These are phyloP conservation scores for Hypoxylon sp. DNA, from an alignment of 2,329 filamentous ascomycete genomes.

Conservation along the genomic window DNA sequence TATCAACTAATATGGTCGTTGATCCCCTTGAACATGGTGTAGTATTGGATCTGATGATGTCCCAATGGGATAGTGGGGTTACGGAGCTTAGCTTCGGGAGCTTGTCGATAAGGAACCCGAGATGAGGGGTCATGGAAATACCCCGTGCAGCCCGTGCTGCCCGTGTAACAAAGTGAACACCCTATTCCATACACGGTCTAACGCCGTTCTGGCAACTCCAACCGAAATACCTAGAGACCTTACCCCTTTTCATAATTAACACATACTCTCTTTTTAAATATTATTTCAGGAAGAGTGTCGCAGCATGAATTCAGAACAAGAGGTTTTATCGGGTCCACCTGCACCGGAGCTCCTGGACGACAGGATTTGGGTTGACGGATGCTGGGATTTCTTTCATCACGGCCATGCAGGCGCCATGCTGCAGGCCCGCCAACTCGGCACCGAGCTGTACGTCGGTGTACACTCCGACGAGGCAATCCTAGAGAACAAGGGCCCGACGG, in stretches of 20 bases:
- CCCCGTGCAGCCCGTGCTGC: too few relatives aligned
- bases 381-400: conserved; percentile 99
- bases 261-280: not conserved
- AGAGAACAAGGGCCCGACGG: conserved; percentile 96
- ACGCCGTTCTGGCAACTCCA: conserved; percentile 9
- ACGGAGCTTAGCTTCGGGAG: conserved; percentile 29
- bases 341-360: conserved; percentile 73
- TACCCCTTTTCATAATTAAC: conserved; percentile 7
- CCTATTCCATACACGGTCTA: conserved; percentile 1
- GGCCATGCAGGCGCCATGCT: conserved; percentile 98
- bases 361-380: conserved; percentile 97
- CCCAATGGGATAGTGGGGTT: conserved; percentile 39
- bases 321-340: conserved; percentile 55
- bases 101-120: conserved; percentile 40
- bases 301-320: conserved; percentile 49
- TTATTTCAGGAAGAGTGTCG: not conserved
- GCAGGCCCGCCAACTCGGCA: conserved; percentile 91
- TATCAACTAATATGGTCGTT: conserved; percentile 7
- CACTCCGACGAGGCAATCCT: conserved; percentile 97
- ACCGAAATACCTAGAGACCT: conserved; percentile 1
- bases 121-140: conserved; percentile 37
- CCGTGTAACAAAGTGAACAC: conserved; percentile 3
- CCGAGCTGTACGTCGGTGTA: conserved; percentile 90
- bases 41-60: conserved; percentile 17
- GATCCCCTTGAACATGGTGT: conserved; percentile 12